Base-by-base conservation (phyloP, 805 yeast species). In the Pichia exigua region DNA sequence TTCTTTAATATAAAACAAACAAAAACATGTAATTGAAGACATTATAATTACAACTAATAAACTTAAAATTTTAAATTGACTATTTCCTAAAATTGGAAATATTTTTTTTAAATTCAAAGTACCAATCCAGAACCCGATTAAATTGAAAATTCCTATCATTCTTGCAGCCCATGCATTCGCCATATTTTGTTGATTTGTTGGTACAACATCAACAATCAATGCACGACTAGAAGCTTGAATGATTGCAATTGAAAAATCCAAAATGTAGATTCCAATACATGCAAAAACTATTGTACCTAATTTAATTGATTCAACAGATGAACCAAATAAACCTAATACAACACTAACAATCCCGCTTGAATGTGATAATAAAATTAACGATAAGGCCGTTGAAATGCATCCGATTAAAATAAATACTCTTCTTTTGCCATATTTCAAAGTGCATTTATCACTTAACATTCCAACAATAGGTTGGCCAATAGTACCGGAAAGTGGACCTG, bases 151-250 rank as follows among this genome's bases (percentile, higher is more conserved):
- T 0, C 85, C 82, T 47, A 79, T 78, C 80, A 82, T 72, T 46
- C 83, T 66, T 1, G 85, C 83, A 1, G 85, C 86, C 83, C 83
- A 78, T 1, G 84, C 85, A 60, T 81, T 81, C 11, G 84, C 82
- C 6, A 67, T 59, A 50, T 76, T 78, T 57, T 82, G 86, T 56
- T 79, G 85, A 47, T 69, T 64, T 0, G 79, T 70, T 6, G 83
- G 78, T 9, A 80, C 79, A 54, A 78, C 76, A 59, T 81, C 87
- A 22, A 81, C 84, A 30, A 81, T 78, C 42, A 79, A 71, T 0
- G 87, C 85, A 13, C 87, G 69, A 10, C 79, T 67, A 7, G 82
- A 73, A 0, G 86, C 84, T 57, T 81, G 85, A 49, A 82, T 81
- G 2, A 74, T 76, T 52, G 75, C 75, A 39, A 82, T 78, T 8